phyloP scores from a whole-genome alignment of 2,329 filamentous ascomycete genomes.

The Ophiostoma sp. region DNA sequence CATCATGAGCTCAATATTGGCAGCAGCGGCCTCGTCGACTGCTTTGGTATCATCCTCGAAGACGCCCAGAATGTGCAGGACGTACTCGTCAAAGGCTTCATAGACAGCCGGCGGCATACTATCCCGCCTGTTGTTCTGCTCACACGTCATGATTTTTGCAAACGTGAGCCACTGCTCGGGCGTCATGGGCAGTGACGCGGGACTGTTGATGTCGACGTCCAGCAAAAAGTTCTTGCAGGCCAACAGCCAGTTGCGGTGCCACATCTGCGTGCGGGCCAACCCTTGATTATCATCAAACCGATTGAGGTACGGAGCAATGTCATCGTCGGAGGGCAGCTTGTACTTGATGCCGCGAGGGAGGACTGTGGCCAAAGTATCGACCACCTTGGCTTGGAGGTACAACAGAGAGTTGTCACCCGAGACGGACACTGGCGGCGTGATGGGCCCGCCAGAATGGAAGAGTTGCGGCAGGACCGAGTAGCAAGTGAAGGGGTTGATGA shows the following conservation, averaged over 20 bases:
- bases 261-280: neutral
- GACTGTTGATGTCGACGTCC: neutral
- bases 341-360: neutral
- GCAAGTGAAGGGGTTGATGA: neutral
- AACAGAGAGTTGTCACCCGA: neutral
- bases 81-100: conserved; percentile 13
- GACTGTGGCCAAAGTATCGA: neutral
- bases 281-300: neutral
- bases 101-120: neutral
- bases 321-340: neutral
- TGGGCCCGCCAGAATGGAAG: neutral
- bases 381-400: neutral
- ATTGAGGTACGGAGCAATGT: neutral
- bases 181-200: neutral
- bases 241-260: neutral
- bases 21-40: neutral
- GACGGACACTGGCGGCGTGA: neutral
- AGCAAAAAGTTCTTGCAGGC: neutral
- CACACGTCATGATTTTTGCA: conserved; percentile 3
- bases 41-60: neutral
- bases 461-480: conserved; percentile 13
- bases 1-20: neutral
- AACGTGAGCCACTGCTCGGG: neutral
- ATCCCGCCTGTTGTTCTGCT: conserved; percentile 6
- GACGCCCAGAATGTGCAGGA: neutral